These are phyloP conservation scores for Ajuga chamaepitys DNA, from an alignment of 257 asterid genomes.

Conservation along the genomic window DNA sequence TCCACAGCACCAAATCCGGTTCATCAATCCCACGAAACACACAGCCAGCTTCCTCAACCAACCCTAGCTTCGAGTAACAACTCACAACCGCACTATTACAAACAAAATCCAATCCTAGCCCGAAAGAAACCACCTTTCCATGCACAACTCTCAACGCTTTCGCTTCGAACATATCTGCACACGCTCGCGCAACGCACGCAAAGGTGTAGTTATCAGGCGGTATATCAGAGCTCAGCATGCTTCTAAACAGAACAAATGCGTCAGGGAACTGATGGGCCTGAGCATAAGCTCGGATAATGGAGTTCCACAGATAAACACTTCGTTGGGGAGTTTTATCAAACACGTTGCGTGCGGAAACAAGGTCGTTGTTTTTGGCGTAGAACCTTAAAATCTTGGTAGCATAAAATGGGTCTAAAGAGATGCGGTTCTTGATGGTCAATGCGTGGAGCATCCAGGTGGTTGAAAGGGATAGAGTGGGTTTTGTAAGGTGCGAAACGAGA, in stretches of 20 bases:
- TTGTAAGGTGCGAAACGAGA: conserved; percentile 40
- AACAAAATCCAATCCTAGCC: conserved; percentile 53
- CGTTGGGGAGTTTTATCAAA: conserved; percentile 59
- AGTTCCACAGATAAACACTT: conserved; percentile 73
- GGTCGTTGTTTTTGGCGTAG: conserved; percentile 53
- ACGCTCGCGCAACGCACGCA: conserved; percentile 63
- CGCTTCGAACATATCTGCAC: conserved; percentile 36
- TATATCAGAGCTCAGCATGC: conserved; percentile 39
- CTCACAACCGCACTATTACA: conserved; percentile 61
- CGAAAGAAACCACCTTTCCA: conserved; percentile 42
- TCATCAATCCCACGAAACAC: conserved; percentile 39
- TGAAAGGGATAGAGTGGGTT: conserved; percentile 36
- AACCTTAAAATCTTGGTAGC: conserved; percentile 54
- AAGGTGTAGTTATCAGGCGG: conserved; percentile 68
- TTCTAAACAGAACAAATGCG: conserved; percentile 50
- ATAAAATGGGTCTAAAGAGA: conserved; percentile 57
- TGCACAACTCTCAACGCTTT: conserved; percentile 41
- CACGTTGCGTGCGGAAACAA: conserved; percentile 57
- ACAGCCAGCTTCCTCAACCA: conserved; percentile 34
- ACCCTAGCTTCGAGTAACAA: conserved; percentile 62
- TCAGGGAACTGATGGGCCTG: conserved; percentile 31
- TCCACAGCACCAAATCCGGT: conserved; percentile 81
- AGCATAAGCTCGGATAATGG: conserved; percentile 76
- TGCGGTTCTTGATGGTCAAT: conserved; percentile 30
- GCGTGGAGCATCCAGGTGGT: conserved; percentile 53